These are phyloP conservation scores for Yamadazyma akitaensis DNA, from an alignment of 805 yeast genomes.

Conservation along the genomic window DNA sequence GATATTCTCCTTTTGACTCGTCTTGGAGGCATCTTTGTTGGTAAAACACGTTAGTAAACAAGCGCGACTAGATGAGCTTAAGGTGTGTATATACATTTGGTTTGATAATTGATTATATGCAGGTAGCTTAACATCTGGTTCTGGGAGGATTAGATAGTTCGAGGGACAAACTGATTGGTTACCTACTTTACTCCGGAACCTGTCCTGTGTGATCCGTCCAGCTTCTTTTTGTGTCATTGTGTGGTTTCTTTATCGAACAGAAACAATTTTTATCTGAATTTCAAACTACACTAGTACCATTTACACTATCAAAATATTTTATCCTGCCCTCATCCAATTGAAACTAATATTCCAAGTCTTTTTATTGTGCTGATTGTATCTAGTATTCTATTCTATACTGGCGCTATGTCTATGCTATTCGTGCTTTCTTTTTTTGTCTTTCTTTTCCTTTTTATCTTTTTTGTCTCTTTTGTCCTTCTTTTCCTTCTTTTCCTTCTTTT, in stretches of 20 bases:
- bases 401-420: not conserved
- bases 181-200: too few relatives aligned
- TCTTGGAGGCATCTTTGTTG: slow-evolving; percentile 2
- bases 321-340: too few relatives aligned
- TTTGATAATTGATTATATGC: not conserved
- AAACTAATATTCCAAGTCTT: not conserved
- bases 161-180: too few relatives aligned
- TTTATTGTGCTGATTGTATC: not conserved
- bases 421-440: slow-evolving; percentile 23
- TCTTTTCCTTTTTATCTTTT: slow-evolving; percentile 21
- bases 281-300: too few relatives aligned
- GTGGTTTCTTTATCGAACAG: too few relatives aligned
- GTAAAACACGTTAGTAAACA: not conserved
- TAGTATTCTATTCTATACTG: not conserved
- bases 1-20: slow-evolving; percentile 4
- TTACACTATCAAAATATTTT: too few relatives aligned
- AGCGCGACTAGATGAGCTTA: not conserved
- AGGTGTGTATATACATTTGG: not conserved
- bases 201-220: too few relatives aligned
- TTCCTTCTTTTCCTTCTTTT: slow-evolving; percentile 11
- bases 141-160: too few relatives aligned
- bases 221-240: too few relatives aligned
- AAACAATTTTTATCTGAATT: too few relatives aligned
- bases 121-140: too few relatives aligned
- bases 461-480: slow-evolving; percentile 21